A percentile compares a stretch with the other conserved stretches of the same genome.
phyloP scores from a whole-genome alignment of 345 rosid genomes.

The Moringa oleifera region DNA sequence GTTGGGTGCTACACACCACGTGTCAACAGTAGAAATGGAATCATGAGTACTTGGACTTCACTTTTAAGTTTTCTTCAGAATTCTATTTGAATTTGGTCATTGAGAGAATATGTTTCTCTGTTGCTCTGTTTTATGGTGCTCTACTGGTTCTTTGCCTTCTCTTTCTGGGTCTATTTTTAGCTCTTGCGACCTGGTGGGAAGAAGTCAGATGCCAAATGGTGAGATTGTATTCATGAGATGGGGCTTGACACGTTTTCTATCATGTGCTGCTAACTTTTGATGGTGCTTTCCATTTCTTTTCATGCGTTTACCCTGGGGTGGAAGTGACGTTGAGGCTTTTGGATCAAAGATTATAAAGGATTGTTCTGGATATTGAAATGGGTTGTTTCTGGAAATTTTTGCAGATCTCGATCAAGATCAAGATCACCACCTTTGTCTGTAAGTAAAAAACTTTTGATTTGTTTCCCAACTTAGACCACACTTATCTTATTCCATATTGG shows the following conservation, averaged over 20 bases:
- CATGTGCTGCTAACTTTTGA: constrained; percentile 17
- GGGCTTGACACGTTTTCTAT: constrained; percentile 9
- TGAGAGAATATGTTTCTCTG: background rate
- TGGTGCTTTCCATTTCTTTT: constrained; percentile 15
- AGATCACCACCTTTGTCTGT: constrained; percentile 55
- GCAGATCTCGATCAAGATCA: constrained; percentile 64
- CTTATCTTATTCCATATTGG: background rate
- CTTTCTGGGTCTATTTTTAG: constrained; percentile 11
- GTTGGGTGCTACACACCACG: constrained; percentile 23
- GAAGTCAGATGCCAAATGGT: constrained; percentile 6
- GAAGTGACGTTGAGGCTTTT: constrained; percentile 18
- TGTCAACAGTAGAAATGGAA: constrained; percentile 21
- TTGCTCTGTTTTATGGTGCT: constrained; percentile 6
- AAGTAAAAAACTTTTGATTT: constrained; percentile 21
- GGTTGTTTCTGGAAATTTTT: constrained; percentile 31
- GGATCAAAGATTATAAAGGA: constrained; percentile 19
- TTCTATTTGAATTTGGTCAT: constrained; percentile 15
- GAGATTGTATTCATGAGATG: constrained; percentile 9
- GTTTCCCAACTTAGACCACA: no score
- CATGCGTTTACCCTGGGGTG: constrained; percentile 24
- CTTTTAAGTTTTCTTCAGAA: background rate
- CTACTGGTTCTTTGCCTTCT: constrained; percentile 10
- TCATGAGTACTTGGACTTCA: constrained; percentile 5
- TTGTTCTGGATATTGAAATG: constrained; percentile 19
- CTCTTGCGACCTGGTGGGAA: constrained; percentile 15